A percentile compares a stretch with the other conserved stretches of the same genome.
Conservation (phyloP, 768 basidiomycete species). For the Mycena capillaripes region DNA sequence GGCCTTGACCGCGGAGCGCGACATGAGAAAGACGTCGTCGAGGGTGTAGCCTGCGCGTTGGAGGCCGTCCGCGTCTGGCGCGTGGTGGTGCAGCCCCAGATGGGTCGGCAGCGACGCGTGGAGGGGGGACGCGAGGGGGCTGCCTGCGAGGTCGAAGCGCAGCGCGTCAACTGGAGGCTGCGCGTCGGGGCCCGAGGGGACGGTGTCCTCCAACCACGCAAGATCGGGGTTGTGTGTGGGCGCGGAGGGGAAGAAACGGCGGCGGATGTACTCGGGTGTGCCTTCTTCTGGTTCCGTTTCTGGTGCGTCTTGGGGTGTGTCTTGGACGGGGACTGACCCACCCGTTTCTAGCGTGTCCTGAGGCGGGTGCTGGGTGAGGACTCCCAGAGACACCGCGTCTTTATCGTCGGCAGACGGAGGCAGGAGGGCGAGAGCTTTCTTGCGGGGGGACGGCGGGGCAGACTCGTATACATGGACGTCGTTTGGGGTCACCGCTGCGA, state of each 20-base stretch:
- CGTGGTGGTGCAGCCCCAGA: slow-evolving; percentile 93
- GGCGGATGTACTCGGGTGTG: slow-evolving; percentile 86
- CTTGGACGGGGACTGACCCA: background rate
- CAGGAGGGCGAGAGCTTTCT: slow-evolving; percentile 70
- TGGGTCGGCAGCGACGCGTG: slow-evolving; percentile 80
- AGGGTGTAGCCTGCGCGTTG: slow-evolving; percentile 88
- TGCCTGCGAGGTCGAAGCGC: slow-evolving; percentile 86
- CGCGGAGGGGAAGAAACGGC: slow-evolving; percentile 84
- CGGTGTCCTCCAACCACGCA: slow-evolving; percentile 77
- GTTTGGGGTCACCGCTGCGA: slow-evolving; percentile 80
- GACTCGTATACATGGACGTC: slow-evolving; percentile 90
- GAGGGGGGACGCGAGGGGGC: slow-evolving; percentile 68
- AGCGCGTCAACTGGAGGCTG: slow-evolving; percentile 54
- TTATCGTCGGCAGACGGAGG: slow-evolving; percentile 56
- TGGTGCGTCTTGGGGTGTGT: background rate
- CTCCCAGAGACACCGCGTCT: slow-evolving; percentile 56
- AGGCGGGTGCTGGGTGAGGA: background rate
- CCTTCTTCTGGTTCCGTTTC: slow-evolving; percentile 69
- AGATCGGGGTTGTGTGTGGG: slow-evolving; percentile 79
- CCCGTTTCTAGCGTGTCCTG: background rate
- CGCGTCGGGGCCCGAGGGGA: slow-evolving; percentile 43
- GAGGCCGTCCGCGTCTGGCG: slow-evolving; percentile 64
- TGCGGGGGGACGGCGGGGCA: slow-evolving; percentile 81
- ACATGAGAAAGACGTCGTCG: slow-evolving; percentile 85
- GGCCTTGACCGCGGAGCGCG: slow-evolving; percentile 84